Base-by-base conservation (phyloP, 768 basidiomycete genomes). In the Mrakia blollopis region DNA sequence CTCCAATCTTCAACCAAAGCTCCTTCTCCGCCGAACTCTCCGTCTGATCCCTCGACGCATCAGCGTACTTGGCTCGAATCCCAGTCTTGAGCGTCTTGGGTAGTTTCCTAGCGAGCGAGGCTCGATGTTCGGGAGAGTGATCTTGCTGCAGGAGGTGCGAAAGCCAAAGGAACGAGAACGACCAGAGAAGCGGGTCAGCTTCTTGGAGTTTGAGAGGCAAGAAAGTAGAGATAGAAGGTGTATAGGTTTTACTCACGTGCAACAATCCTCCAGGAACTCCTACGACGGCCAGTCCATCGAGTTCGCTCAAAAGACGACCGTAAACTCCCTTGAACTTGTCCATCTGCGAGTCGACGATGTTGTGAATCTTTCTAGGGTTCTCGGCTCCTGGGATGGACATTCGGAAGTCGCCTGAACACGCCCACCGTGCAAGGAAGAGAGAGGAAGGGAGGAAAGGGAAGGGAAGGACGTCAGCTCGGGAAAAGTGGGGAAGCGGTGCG, bases 331-430 rank as follows among this genome's bases (percentile, higher is more conserved):
- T 88, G 85, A 98, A 98, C 83, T 94, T 92, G 25, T 87, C 87
- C 25, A 87, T 86, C 85, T 97, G 93, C 71, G 89, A 89, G 75
- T 86, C 85, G 60, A 98, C 95, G 80, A 99, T 98, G 84, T 98
- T 98, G 67, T 85, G 85, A n/a, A 99, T 91, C 85, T 99, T 99
- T 78, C 88, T 87, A 39, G 94, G 90, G 85, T 98, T 97, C 87
- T 99, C 97, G 0, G 90, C 94, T 1, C 94, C 94, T 7, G 95
- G 88, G 67, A 91, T 81, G 13, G 79, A 80, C 97, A 99, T 99
- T 63, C 97, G 89, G 44, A 93, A 92, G 82, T 99, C 94, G 28
- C 94, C 94, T 60, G 44, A 44, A 44, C 39, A 41, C 39, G 39
- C 39, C 5, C 6, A 41, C 39, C 39, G 63, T 30, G n/a, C 32